Conservation (phyloP, 805 yeast species). For the Kregervanrija pseudodelftensis region DNA sequence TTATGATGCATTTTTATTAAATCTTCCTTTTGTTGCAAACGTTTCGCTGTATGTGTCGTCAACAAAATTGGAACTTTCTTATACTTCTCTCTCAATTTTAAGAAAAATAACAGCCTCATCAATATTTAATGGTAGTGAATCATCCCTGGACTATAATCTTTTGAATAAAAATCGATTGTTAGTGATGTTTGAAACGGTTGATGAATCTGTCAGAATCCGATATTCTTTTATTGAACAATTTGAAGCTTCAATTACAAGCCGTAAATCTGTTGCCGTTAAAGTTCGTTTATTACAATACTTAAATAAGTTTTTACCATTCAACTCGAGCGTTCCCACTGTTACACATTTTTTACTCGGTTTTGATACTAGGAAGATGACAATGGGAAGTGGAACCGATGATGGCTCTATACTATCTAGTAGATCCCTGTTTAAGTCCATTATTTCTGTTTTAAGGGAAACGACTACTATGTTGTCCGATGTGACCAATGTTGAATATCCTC, state of each 20-base stretch:
- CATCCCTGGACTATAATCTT: slow-evolving; percentile 18
- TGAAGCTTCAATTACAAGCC: slow-evolving; percentile 35
- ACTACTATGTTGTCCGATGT: slow-evolving; percentile 33
- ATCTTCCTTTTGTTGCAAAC: slow-evolving; percentile 66
- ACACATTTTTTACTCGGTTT: slow-evolving; percentile 79
- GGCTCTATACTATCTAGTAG: slow-evolving; percentile 48
- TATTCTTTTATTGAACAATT: slow-evolving; percentile 66
- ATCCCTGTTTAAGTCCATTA: slow-evolving; percentile 50
- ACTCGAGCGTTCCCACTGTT: slow-evolving; percentile 35
- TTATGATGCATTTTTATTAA: slow-evolving; percentile 63
- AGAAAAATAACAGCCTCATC: slow-evolving; percentile 36
- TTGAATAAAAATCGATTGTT: slow-evolving; percentile 54
- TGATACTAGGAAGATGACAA: slow-evolving; percentile 39
- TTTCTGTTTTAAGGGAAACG: slow-evolving; percentile 42
- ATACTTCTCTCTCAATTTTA: slow-evolving; percentile 46
- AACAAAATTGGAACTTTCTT: slow-evolving; percentile 42
- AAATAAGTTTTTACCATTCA: slow-evolving; percentile 35
- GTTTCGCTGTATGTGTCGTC: slow-evolving; percentile 70
- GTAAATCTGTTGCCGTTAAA: slow-evolving; percentile 42
- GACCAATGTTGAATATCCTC: slow-evolving; percentile 40
- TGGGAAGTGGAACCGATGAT: slow-evolving; percentile 32
- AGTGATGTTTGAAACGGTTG: slow-evolving; percentile 64
- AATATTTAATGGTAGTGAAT: slow-evolving; percentile 31
- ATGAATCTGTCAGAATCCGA: slow-evolving; percentile 70
- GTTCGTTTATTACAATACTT: slow-evolving; percentile 54